Evolutionary conservation across 768 basidiomycete species (phyloP), one percentile per base, ranked within the genome.

Genomic region (Psilocybe subaeruginosa): DNA sequence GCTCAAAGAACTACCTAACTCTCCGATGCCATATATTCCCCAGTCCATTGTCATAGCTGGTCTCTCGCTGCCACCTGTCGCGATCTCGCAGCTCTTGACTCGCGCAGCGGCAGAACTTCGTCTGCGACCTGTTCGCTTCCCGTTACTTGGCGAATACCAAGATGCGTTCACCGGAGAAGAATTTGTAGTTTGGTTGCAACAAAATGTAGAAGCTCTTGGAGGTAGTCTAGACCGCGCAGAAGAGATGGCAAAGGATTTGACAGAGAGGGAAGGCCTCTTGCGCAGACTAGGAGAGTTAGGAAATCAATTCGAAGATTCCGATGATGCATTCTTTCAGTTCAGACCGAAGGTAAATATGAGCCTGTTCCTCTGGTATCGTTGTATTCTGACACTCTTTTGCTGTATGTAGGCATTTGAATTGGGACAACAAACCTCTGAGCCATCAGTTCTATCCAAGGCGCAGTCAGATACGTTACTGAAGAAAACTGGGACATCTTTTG

Each of bases 161-260:
- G 90, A 93, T 59, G 89, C 90, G 60, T 96, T 97, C 74, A 88
- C 86, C 14, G 95, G 95, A 30, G 93, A 94, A 45, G 95, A 97
- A 64, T 89, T 97, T 64, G 91, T 90, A 8, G 81, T 83, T 4
- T 97, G 94, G 94, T 74, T 97, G 58, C 86, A 87, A 59, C 84
- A 82, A 59, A 88, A 91, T 64, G 87, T 96, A 2, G 84, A 86
- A 62, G 92, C 85, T 7, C 90, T 97, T 63, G 88, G 84, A 16
- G 91, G 90, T 17, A 90, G 82, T 71, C 75, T 92, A 58, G 93
- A 95, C 60, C 80, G 84, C 48, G 93, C 93, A 1, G 92, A 92
- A 65, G 87, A 93, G 61, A 87, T 87, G 31, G 88, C 88, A 8
- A 77, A 75, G 33, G 85, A 87, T 47, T 73, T 91, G 60, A 84